Conservation (phyloP, 192 early-diverging fungal genomes). For the Coemansia sp. region DNA sequence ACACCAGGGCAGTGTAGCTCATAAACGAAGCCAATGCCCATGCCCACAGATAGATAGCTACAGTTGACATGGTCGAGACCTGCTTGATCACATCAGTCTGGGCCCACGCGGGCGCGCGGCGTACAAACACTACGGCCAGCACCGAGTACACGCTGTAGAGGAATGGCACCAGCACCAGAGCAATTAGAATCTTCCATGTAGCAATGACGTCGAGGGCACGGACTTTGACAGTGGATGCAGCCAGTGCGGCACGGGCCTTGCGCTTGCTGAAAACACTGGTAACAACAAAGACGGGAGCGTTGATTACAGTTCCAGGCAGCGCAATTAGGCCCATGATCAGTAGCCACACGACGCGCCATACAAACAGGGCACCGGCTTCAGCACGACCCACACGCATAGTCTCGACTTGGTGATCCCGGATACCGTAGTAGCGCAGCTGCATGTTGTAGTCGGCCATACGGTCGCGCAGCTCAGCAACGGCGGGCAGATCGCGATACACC, state of each 20-base stretch:
- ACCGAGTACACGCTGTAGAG: constrained; percentile 73
- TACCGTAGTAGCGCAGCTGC: constrained; percentile 87
- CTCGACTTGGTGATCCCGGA: constrained; percentile 95
- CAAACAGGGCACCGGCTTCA: constrained; percentile 66
- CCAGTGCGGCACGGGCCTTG: constrained; percentile 70
- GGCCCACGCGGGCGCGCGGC: constrained; percentile 35
- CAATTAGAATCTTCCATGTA: constrained; percentile 91
- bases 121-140: constrained; percentile 54
- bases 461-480: constrained; percentile 74
- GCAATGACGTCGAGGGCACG: constrained; percentile 92
- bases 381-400: constrained; percentile 68
- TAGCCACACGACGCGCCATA: constrained; percentile 70
- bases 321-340: constrained; percentile 72
- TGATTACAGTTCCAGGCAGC: constrained; percentile 76
- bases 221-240: constrained; percentile 91
- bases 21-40: constrained; percentile 58
- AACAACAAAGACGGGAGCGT: constrained; percentile 51
- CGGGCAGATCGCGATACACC: constrained; percentile 77
- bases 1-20: constrained; percentile 71
- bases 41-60: constrained; percentile 36
- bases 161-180: constrained; percentile 69
- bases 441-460: constrained; percentile 84
- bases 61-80: constrained; percentile 17
- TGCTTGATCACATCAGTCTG: background rate
- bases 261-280: constrained; percentile 49